Conservation (phyloP, 345 rosid genomes). For the Linum trigynum region DNA sequence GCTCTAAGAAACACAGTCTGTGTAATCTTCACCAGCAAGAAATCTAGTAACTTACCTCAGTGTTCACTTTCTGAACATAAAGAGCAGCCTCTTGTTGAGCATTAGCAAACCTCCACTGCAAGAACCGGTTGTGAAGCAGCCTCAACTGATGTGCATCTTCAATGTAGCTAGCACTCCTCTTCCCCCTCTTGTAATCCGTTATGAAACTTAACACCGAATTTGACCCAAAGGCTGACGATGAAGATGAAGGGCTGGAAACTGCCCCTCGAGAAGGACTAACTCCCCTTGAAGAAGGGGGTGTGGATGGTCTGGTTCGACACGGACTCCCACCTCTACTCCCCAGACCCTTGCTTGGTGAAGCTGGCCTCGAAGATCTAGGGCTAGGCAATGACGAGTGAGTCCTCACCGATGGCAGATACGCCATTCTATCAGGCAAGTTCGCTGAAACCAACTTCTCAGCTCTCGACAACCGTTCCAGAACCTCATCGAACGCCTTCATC, state of each 20-base stretch:
- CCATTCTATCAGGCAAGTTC: constrained; percentile 42
- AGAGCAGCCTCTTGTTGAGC: constrained; percentile 63
- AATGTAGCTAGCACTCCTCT: constrained; percentile 46
- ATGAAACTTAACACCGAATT: constrained; percentile 84
- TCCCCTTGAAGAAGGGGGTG: constrained; percentile 67
- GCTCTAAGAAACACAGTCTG: constrained; percentile 8
- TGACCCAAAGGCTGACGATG: constrained; percentile 48
- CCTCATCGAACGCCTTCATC: constrained; percentile 40
- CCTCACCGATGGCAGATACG: constrained; percentile 35
- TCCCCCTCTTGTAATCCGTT: constrained; percentile 71
- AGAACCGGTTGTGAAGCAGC: constrained; percentile 63
- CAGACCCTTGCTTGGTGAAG: constrained; percentile 60
- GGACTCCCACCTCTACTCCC: constrained; percentile 49
- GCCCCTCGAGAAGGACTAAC: constrained; percentile 74
- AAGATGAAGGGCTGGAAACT: constrained; percentile 27
- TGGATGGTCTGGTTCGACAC: constrained; percentile 50
- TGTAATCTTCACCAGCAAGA: no score
- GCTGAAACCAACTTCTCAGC: constrained; percentile 37
- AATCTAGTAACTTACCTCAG: constrained; percentile 45
- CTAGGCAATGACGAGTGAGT: constrained; percentile 36
- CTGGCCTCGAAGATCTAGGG: constrained; percentile 39
- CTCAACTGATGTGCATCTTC: constrained; percentile 93
- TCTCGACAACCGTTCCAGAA: constrained; percentile 25
- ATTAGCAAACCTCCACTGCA: constrained; percentile 93
- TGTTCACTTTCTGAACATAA: constrained; percentile 51